Evolutionary conservation across 768 basidiomycete genomes (phyloP), one percentile per base, ranked within the genome.

Genomic region (Lentinula edodes): DNA sequence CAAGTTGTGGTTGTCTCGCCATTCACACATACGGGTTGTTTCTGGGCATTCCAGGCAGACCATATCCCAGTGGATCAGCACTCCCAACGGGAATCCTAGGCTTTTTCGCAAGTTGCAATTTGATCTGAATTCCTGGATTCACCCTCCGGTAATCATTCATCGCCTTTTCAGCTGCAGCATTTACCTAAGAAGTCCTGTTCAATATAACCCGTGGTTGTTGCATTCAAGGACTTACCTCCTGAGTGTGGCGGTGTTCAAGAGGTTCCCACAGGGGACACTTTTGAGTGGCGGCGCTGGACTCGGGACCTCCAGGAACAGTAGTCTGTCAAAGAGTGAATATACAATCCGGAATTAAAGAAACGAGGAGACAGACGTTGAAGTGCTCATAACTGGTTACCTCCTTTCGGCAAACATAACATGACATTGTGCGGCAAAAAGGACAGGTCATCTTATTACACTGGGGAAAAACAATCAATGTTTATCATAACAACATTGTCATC

Each of bases 361-460:
- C 3, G 32, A 38, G 46, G 12, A 62, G 23, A 64, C 46, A 69
- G 77, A 36, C 68, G 82, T 79, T 71, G 69, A 93, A 93, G 67
- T 94, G 92, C 0, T 91, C 87, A 66, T 93, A 93, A 1, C 90
- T 90, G 0, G 36, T 74, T 43, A 95, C 89, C 38, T 87, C 66
- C 67, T 89, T 66, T 34, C 91, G 82, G 69, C 95, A 96, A 28
- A 93, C 76, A 68, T 97, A 95, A 72, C 95, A 97, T 0, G 89
- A 93, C 42, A 90, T 38, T 0, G 91, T 86, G 1, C 51, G 63
- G 68, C 95, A 96, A 62, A 87, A 74, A 1, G 87, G 83, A 66
- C 91, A 93, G 0, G 77, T 81, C 87, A 97, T 95, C 71, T 96
- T 96, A 82, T 96, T 96, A 75, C 95, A 96, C 88, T 92, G 65